Evolutionary conservation across 495 filamentous ascomycete species (phyloP).

Genomic region (Podospora anserina): DNA sequence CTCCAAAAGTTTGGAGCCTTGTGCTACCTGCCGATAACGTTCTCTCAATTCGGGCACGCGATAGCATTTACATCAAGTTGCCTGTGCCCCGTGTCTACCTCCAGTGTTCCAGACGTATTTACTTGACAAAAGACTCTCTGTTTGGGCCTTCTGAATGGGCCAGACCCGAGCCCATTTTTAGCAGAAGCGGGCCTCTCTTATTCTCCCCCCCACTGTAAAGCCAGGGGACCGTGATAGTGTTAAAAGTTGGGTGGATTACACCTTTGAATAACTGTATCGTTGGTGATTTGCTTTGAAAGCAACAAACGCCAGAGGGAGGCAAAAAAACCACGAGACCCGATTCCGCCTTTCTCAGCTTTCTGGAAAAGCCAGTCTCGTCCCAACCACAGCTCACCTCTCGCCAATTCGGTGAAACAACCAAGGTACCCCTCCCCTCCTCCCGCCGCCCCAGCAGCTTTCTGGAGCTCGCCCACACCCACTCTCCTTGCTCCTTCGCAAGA

Average conservation of each 20-base stretch:
- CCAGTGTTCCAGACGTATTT: neutral
- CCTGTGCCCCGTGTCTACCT: neutral
- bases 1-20: neutral
- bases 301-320: neutral
- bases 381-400: slow-evolving; percentile 1
- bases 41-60: neutral
- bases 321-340: neutral
- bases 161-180: neutral
- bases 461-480: slow-evolving; percentile 16
- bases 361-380: slow-evolving; percentile 13
- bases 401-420: slow-evolving; percentile 10
- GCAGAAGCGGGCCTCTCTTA: neutral
- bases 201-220: neutral
- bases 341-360: neutral
- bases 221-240: neutral
- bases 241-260: neutral
- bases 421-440: slow-evolving; percentile 12
- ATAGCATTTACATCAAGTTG: neutral
- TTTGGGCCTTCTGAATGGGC: neutral
- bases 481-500: neutral
- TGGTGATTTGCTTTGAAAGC: neutral
- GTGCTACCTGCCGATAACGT: neutral
- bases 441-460: slow-evolving; percentile 16
- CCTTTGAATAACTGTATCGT: neutral
- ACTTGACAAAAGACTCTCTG: neutral